These are phyloP conservation scores for Periconia sp. DNA, from an alignment of 2,329 filamentous ascomycete species.

Conservation along the genomic window DNA sequence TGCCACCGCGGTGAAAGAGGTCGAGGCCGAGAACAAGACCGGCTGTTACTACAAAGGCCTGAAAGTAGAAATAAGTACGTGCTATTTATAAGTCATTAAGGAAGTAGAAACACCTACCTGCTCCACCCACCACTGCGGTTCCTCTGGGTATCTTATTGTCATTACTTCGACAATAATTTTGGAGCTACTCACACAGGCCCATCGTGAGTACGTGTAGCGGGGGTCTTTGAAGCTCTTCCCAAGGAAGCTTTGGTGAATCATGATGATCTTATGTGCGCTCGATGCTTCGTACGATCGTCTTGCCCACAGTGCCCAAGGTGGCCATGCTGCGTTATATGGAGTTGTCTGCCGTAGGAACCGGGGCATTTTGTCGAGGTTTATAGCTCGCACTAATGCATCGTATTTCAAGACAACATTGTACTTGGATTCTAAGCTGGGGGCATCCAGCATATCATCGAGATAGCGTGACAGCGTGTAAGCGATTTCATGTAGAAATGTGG, in stretches of 20 bases:
- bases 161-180: conserved; percentile 46
- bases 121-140: conserved; percentile 48
- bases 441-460: conserved; percentile 41
- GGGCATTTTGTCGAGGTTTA: conserved; percentile 38
- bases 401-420: conserved; percentile 46
- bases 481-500: conserved; percentile 39
- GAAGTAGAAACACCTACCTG: conserved; percentile 15
- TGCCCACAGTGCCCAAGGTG: conserved; percentile 45
- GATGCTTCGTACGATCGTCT: conserved; percentile 43
- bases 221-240: conserved; percentile 46
- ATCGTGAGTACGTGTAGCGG: conserved; percentile 47
- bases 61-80: background rate
- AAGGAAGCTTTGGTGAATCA: conserved; percentile 49
- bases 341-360: conserved; percentile 35
- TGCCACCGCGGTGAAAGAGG: conserved; percentile 26
- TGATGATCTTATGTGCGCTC: conserved; percentile 49
- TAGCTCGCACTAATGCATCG: conserved; percentile 42
- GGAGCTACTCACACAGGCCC: conserved; percentile 46
- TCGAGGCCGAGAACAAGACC: conserved; percentile 32
- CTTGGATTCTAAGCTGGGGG: conserved; percentile 37
- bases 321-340: conserved; percentile 42
- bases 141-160: conserved; percentile 36
- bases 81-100: background rate
- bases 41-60: conserved; percentile 34
- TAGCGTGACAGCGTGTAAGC: conserved; percentile 42